phyloP scores from a whole-genome alignment of 768 basidiomycete species.

The Ramaria rubella region DNA sequence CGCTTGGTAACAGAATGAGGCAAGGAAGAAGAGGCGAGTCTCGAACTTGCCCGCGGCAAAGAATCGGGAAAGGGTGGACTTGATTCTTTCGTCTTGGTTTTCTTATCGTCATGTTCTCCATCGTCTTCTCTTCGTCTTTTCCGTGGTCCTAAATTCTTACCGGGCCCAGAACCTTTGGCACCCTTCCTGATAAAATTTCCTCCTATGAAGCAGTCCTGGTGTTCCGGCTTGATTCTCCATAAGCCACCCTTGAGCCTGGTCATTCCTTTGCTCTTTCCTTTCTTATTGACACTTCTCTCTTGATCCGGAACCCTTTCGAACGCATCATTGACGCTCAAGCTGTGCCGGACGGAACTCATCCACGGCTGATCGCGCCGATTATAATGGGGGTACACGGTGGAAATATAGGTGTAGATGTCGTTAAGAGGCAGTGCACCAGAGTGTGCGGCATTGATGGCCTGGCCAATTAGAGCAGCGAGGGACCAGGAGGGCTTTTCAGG shows the following conservation, averaged over 20 bases:
- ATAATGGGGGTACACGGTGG: conserved; percentile 88
- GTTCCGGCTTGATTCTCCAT: conserved; percentile 83
- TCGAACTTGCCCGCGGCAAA: background rate
- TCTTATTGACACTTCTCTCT: conserved; percentile 8
- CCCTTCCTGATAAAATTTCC: conserved; percentile 49
- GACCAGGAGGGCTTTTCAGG: conserved; percentile 76
- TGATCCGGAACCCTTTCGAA: conserved; percentile 56
- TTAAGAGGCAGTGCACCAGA: conserved; percentile 83
- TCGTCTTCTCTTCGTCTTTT: conserved; percentile 26
- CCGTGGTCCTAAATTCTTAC: conserved; percentile 26
- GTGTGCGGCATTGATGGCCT: conserved; percentile 82
- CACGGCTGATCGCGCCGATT: conserved; percentile 90
- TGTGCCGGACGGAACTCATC: conserved; percentile 99
- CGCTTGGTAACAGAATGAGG: background rate
- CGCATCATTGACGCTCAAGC: conserved; percentile 84
- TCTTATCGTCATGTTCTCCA: conserved; percentile 25
- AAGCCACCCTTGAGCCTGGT: conserved; percentile 71
- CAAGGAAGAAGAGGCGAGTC: background rate
- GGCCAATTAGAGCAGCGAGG: conserved; percentile 94
- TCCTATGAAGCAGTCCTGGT: conserved; percentile 68
- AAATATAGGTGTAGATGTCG: conserved; percentile 96
- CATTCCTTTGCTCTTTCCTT: conserved; percentile 52
- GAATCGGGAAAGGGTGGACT: background rate
- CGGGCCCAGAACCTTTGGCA: conserved; percentile 51
- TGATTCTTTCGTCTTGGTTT: conserved; percentile 21